phyloP scores from a whole-genome alignment of 176 grass and related monocot species.

The Zoysia japonica region DNA sequence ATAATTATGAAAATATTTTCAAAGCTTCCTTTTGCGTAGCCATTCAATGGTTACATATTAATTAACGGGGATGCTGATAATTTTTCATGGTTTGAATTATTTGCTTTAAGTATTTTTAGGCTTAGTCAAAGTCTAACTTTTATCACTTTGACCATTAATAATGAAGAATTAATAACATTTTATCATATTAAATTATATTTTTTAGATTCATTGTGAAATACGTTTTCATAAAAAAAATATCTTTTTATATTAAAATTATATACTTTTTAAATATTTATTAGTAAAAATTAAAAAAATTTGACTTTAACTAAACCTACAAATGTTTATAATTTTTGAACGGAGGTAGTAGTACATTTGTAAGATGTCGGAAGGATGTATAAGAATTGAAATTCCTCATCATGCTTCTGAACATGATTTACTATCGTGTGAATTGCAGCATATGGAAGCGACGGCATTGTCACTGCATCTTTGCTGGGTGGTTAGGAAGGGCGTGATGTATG shows the following conservation, averaged over 20 bases:
- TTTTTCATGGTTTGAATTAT: not conserved
- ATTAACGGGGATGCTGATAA: not conserved
- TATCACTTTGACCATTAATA: no score
- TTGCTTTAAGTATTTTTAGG: no score
- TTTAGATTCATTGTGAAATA: no score
- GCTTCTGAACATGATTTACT: not conserved
- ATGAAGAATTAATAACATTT: no score
- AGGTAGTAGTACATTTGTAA: not conserved
- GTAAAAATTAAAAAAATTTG: no score
- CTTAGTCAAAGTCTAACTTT: no score
- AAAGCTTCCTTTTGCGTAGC: not conserved
- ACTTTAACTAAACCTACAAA: no score
- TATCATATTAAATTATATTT: no score
- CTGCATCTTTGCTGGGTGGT: not conserved
- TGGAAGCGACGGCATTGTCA: not conserved
- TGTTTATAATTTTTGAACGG: no score
- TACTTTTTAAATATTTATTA: no score
- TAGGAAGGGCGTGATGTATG: conserved; percentile 5
- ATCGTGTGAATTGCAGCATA: not conserved
- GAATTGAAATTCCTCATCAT: not conserved
- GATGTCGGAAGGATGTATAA: not conserved
- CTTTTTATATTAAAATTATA: no score
- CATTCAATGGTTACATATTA: not conserved
- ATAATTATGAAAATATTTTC: not conserved
- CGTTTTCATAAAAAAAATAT: no score